These are phyloP conservation scores for Candida koratica DNA, from an alignment of 805 yeast genomes.

Conservation along the genomic window DNA sequence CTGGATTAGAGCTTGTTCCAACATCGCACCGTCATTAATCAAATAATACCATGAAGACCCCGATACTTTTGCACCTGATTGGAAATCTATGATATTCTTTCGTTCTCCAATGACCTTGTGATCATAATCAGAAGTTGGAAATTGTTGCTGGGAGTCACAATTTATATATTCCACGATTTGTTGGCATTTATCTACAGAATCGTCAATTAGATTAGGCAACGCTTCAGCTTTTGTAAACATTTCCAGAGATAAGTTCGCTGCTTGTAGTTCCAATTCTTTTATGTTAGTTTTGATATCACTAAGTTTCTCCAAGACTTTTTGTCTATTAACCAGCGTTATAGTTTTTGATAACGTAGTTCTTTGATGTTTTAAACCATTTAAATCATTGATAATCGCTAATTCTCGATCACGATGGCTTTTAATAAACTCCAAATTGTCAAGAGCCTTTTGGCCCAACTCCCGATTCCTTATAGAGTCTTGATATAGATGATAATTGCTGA, in stretches of 20 bases:
- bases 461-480: constrained; percentile 28
- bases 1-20: constrained; percentile 87
- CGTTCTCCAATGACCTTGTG: constrained; percentile 70
- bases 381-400: constrained; percentile 18
- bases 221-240: constrained; percentile 41
- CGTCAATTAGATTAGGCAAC: constrained; percentile 62
- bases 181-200: constrained; percentile 39
- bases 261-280: constrained; percentile 24
- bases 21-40: constrained; percentile 74
- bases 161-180: constrained; percentile 52
- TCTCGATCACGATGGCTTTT: constrained; percentile 24
- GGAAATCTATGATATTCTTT: constrained; percentile 67
- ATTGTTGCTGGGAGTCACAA: constrained; percentile 30
- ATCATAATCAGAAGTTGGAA: constrained; percentile 29
- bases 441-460: constrained; percentile 16
- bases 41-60: constrained; percentile 90
- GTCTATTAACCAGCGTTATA: constrained; percentile 18
- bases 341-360: constrained; percentile 25
- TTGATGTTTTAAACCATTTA: constrained; percentile 26
- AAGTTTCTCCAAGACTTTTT: constrained; percentile 15
- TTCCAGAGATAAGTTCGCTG: constrained; percentile 27
- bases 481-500: constrained; percentile 19
- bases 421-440: constrained; percentile 23
- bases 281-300: constrained; percentile 23
- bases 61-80: constrained; percentile 66